Evolutionary conservation across 1,284 basidiomycete genomes (phyloP).

Genomic region (Leccinum subrobustum): DNA sequence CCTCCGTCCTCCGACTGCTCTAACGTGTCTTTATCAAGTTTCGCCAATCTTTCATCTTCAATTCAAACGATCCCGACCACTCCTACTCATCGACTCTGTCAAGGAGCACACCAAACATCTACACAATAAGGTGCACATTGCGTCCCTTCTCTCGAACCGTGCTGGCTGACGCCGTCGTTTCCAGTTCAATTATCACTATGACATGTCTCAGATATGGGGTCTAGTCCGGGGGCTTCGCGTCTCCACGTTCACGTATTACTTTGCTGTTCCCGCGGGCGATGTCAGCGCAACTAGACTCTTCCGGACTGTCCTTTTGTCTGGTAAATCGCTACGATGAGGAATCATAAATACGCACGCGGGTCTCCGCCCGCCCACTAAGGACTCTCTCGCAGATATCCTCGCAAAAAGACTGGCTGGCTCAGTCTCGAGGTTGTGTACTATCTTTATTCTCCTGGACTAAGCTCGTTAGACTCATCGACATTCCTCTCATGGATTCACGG

Average conservation of each 20-base stretch:
- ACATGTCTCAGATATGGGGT: too few relatives aligned
- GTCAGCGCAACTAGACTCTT: slow-evolving; percentile 3
- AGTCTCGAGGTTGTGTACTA: slow-evolving; percentile 27
- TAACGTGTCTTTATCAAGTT: too few relatives aligned
- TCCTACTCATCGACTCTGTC: too few relatives aligned
- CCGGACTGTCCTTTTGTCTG: slow-evolving; percentile 25
- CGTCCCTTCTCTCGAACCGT: too few relatives aligned
- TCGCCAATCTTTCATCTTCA: too few relatives aligned
- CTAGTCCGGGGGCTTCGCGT: slow-evolving; percentile 11
- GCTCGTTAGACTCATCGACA: slow-evolving; percentile 17
- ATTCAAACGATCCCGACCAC: too few relatives aligned
- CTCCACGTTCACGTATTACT: slow-evolving; percentile 24
- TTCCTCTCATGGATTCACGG: slow-evolving; percentile 29
- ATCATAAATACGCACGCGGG: slow-evolving; percentile 25
- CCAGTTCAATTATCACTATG: too few relatives aligned
- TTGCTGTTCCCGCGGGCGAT: neutral
- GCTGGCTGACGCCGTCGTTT: too few relatives aligned
- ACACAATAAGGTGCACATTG: too few relatives aligned
- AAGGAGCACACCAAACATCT: too few relatives aligned
- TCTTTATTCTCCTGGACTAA: slow-evolving; percentile 10
- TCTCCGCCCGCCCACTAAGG: slow-evolving; percentile 1
- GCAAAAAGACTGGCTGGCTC: slow-evolving; percentile 30
- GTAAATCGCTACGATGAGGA: slow-evolving; percentile 5
- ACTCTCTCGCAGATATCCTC: slow-evolving; percentile 10
- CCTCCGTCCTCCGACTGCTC: too few relatives aligned